Percentiles rank a stretch among this genome's conserved stretches.
phyloP scores from a whole-genome alignment of 2,329 filamentous ascomycete genomes.

The Pyricularia grisea region DNA sequence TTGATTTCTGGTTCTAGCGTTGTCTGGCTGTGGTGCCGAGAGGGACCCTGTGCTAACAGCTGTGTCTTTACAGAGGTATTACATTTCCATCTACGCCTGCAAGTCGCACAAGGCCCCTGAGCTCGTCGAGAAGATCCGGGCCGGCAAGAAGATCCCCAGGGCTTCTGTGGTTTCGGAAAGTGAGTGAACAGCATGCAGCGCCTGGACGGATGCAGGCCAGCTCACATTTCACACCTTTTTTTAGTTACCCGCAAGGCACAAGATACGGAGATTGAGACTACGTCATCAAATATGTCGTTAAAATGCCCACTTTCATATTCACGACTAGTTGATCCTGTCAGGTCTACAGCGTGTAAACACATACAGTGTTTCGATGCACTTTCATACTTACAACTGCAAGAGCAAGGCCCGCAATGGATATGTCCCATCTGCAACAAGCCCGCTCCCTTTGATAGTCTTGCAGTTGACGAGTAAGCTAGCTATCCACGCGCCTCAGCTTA shows the following conservation, averaged over 20 bases:
- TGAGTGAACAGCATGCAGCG: slow-evolving; percentile 32
- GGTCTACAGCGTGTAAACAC: slow-evolving; percentile 72
- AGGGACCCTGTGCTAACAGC: slow-evolving; percentile 4
- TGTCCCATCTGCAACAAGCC: slow-evolving; percentile 88
- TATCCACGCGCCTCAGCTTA: background rate
- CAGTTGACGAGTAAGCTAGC: slow-evolving; percentile 68
- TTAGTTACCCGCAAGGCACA: slow-evolving; percentile 71
- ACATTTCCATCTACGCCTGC: slow-evolving; percentile 66
- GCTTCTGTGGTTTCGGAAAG: slow-evolving; percentile 75
- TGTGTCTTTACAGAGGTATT: slow-evolving; percentile 50
- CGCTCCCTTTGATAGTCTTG: slow-evolving; percentile 71
- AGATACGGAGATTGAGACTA: slow-evolving; percentile 83
- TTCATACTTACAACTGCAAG: slow-evolving; percentile 86
- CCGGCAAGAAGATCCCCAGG: slow-evolving; percentile 65
- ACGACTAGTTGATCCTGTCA: slow-evolving; percentile 69
- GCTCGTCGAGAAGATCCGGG: slow-evolving; percentile 58
- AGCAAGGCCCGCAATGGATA: slow-evolving; percentile 94
- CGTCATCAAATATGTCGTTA: slow-evolving; percentile 78
- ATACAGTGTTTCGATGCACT: slow-evolving; percentile 92
- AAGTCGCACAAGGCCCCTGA: slow-evolving; percentile 61
- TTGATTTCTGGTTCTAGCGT: background rate
- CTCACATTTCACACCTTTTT: background rate
- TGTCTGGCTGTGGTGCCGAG: background rate
- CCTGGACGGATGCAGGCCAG: background rate
- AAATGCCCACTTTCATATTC: slow-evolving; percentile 89